Percentiles rank a stretch among this genome's conserved stretches.
These are phyloP conservation scores for Amphicarpaea edgeworthii DNA, from an alignment of 306 rosid genomes.

Conservation along the genomic window DNA sequence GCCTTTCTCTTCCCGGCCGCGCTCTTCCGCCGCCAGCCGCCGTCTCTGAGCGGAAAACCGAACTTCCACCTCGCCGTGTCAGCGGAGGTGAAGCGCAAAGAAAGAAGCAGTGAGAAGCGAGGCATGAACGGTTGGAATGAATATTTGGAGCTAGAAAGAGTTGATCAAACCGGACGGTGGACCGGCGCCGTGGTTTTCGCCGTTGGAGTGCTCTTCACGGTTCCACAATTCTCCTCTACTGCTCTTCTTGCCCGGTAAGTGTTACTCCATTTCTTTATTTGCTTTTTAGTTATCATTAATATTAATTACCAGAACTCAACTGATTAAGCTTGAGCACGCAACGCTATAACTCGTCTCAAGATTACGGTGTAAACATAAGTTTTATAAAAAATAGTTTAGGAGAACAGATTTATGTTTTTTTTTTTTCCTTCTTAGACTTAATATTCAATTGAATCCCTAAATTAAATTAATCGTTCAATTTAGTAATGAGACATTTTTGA, in stretches of 20 bases:
- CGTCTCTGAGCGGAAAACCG: not conserved
- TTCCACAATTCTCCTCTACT: constrained; percentile 64
- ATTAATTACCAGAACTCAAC: too few species aligned
- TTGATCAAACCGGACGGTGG: constrained; percentile 65
- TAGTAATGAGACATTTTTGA: too few species aligned
- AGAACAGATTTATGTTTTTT: too few species aligned
- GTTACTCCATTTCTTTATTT: not conserved
- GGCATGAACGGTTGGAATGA: constrained; percentile 48
- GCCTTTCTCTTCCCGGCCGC: constrained; percentile 42
- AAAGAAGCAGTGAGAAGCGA: constrained; percentile 2
- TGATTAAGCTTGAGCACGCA: too few species aligned
- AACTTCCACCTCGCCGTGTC: constrained; percentile 47
- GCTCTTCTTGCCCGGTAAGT: constrained; percentile 80
- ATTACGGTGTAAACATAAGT: too few species aligned
- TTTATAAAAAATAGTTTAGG: too few species aligned
- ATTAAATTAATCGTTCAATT: too few species aligned
- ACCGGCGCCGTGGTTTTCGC: constrained; percentile 92
- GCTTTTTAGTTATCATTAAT: too few species aligned
- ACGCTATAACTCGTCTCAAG: too few species aligned
- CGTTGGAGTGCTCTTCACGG: constrained; percentile 62
- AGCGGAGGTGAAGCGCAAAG: constrained; percentile 41
- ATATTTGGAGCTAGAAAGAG: constrained; percentile 60
- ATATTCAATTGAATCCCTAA: too few species aligned
- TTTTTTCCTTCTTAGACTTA: too few species aligned
- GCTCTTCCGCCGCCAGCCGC: constrained; percentile 30